Evolutionary conservation across 2,329 filamentous ascomycete genomes (phyloP), one percentile per base, ranked within the genome.

Genomic region (Penicillium sp.): DNA sequence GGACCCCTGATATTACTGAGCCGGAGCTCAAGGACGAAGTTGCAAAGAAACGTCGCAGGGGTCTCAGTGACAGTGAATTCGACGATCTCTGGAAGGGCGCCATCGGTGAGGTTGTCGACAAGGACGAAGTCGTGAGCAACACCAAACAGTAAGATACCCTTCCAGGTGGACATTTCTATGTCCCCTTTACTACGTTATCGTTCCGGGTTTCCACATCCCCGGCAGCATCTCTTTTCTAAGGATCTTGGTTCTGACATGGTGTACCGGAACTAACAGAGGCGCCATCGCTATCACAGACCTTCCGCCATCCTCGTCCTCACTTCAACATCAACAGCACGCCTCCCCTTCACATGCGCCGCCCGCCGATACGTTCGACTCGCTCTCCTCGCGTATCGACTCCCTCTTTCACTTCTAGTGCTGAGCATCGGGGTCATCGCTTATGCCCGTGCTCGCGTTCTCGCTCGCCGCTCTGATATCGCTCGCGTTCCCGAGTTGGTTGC

Each of bases 291-390:
- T 83, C 71, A 81, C 81, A 91, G 87, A 87, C 73, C 77, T 74
- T 75, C 78, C 77, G 71, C 70, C 72, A 67, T 73, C 76, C 70
- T 81, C 74, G 72, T 72, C 67, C 80, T 96, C 77, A 80, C 81
- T 70, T 91, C 86, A 72, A 85, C 79, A 75, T 94, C 87, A 76
- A 86, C 94, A 83, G 86, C 90, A 78, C 80, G 85, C 69, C 78
- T 97, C 84, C 80, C 90, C 73, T 76, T 96, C 84, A 64, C 72
- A 73, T 65, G 70, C 54, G 63, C 69, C 60, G 53, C 69, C 65
- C 68, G 69, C 62, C 67, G 68, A 53, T 62, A 70, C 60, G 46
- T 71, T 57, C 56, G 70, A 65, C 67, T 71, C 62, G 63, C 69
- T 67, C 60, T 73, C 68, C 55, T 71, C 65, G 67, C 67, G 58